Percentiles rank a stretch among this genome's conserved stretches.
Conservation (phyloP, 352 stramenopile genomes). For the Pythium dissotocum region DNA sequence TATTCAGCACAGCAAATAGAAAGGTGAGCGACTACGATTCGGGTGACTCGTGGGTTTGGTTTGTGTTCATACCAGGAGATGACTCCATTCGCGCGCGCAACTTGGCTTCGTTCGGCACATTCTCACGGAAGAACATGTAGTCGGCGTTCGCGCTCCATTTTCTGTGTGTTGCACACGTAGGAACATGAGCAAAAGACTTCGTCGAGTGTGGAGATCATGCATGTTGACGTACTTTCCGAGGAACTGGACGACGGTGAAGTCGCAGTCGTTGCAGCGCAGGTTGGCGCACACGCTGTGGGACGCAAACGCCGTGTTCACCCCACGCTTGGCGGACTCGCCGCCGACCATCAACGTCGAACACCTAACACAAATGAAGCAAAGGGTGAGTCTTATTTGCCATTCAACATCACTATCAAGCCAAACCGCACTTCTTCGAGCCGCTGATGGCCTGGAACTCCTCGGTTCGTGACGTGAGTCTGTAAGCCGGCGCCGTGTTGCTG, state of each 20-base stretch:
- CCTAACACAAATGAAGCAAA: constrained; percentile 26
- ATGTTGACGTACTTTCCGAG: constrained; percentile 50
- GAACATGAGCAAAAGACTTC: no score
- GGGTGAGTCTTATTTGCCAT: background rate
- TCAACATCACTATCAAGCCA: background rate
- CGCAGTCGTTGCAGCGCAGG: constrained; percentile 80
- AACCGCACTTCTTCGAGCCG: constrained; percentile 60
- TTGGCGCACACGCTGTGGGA: constrained; percentile 66
- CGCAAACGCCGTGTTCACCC: constrained; percentile 56
- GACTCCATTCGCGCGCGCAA: constrained; percentile 65
- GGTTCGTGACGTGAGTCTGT: constrained; percentile 30
- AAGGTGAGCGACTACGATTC: no score
- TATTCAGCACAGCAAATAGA: constrained; percentile 5
- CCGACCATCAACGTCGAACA: constrained; percentile 58
- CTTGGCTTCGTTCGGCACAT: constrained; percentile 70
- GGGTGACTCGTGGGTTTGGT: no score
- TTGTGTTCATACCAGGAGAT: constrained; percentile 34
- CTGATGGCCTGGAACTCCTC: constrained; percentile 27
- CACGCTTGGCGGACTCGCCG: constrained; percentile 55
- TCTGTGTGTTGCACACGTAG: constrained; percentile 24
- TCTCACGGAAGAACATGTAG: constrained; percentile 88
- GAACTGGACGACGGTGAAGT: constrained; percentile 83
- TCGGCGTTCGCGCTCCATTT: constrained; percentile 71
- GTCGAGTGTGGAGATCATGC: background rate
- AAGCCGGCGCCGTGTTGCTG: background rate